Evolutionary conservation across 768 basidiomycete species (phyloP), one percentile per base, ranked within the genome.

Genomic region (Phaffia tasmanica): DNA sequence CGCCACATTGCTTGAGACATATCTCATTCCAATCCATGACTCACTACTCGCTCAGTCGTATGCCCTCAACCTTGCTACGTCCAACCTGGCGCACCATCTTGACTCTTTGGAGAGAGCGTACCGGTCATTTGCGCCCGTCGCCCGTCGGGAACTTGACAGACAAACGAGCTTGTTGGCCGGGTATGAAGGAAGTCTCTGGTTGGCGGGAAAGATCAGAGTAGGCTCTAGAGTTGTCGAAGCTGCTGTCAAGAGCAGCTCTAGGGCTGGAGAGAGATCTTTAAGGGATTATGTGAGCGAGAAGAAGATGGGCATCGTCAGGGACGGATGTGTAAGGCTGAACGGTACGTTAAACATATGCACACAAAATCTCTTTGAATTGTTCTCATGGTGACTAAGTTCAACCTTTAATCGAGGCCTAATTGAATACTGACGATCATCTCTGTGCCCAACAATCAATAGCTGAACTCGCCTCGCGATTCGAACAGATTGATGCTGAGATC

Each of bases 261-360:
- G n/a, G 53, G 50, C 25, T 23, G 53, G 49, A 16, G 50, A 53
- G 27, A 54, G 50, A 42, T 55, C 25, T 25, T 51, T 63, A 7
- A 29, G 53, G n/a, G 63, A 63, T 50, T 63, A 53, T 25, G 63
- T 63, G 53, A 63, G 56, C 23, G 53, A 55, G n/a, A 54, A 56
- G 30, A 63, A 63, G 63, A 53, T 63, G 49, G 63, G 48, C 11
- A 47, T 63, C 32, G 63, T 63, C 5, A 50, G 50, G 32, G 63
- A 63, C 30, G 63, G 50, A 14, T 63, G 63, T 46, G 50, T 53
- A 19, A 63, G 56, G 32, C 51, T 50, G 8, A 32, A 63, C 8
- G 63, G 63, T 63, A 7, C 18, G 51, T 30, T 21, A 15, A 18
- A 32, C 56, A n/a, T 47, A 50, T 62, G 29, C 32, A 32, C 61